These are phyloP conservation scores for Colletotrichum falcatum DNA, from an alignment of 2,329 filamentous ascomycete genomes.

Conservation along the genomic window DNA sequence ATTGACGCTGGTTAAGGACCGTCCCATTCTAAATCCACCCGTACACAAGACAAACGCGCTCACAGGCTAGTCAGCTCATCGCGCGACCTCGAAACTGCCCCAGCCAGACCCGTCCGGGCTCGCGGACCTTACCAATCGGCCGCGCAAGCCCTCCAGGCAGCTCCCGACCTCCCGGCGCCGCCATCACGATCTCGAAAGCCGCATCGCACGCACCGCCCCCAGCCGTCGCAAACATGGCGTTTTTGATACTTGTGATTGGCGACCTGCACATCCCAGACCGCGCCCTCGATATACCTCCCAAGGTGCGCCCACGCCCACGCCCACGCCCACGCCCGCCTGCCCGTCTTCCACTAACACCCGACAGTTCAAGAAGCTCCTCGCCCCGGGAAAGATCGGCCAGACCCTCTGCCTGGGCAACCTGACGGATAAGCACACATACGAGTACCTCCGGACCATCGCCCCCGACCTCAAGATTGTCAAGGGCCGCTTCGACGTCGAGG, in stretches of 20 bases:
- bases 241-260: constrained; percentile 90
- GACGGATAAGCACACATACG: constrained; percentile 83
- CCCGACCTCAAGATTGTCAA: constrained; percentile 79
- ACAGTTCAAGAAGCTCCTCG: constrained; percentile 87
- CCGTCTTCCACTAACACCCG: constrained; percentile 24
- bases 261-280: constrained; percentile 95
- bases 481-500: constrained; percentile 75
- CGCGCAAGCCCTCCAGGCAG: constrained; percentile 17
- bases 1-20: background rate
- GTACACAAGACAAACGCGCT: background rate
- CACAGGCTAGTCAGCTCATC: background rate
- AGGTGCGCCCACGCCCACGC: constrained; percentile 65
- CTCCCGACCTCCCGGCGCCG: constrained; percentile 15
- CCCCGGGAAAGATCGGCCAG: constrained; percentile 85
- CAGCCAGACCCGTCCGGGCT: constrained; percentile 7
- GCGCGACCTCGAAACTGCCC: background rate
- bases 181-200: constrained; percentile 5
- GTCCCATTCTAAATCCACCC: background rate
- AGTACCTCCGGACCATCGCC: constrained; percentile 80
- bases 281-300: constrained; percentile 89
- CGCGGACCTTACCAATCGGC: constrained; percentile 16
- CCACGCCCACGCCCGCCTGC: constrained; percentile 17
- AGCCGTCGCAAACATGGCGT: constrained; percentile 74
- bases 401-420: constrained; percentile 85
- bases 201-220: background rate